Percentiles rank a stretch among this genome's conserved stretches.
Evolutionary conservation across 2,329 filamentous ascomycete genomes (phyloP).

Genomic region (Arthrobotrys pseudoclavata): DNA sequence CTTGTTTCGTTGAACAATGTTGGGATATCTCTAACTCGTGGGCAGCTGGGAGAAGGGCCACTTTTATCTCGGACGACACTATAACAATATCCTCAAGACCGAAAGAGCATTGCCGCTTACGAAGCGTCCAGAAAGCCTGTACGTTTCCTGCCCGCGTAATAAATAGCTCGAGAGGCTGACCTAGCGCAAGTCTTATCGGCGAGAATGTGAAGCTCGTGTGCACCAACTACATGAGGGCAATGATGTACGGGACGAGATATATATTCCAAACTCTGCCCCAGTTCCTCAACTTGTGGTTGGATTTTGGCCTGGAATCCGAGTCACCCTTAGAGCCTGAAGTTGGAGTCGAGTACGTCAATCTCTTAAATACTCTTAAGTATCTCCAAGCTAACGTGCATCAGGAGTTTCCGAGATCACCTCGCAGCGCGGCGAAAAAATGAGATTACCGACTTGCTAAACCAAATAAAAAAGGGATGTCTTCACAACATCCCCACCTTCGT

Average conservation of each 20-base stretch:
- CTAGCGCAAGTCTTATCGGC: constrained; percentile 74
- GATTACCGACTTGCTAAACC: constrained; percentile 77
- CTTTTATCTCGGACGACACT: constrained; percentile 96
- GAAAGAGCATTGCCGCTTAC: constrained; percentile 82
- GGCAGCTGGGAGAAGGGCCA: constrained; percentile 92
- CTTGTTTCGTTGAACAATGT: constrained; percentile 66
- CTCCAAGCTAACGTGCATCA: constrained; percentile 45
- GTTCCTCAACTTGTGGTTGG: constrained; percentile 92
- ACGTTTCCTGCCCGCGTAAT: constrained; percentile 53
- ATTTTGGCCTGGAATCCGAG: constrained; percentile 83
- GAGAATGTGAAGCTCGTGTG: constrained; percentile 90
- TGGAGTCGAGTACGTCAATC: constrained; percentile 67
- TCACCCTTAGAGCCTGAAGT: constrained; percentile 71
- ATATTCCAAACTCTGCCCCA: constrained; percentile 94
- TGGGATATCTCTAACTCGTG: constrained; percentile 55
- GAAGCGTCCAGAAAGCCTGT: constrained; percentile 81
- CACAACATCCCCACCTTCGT: constrained; percentile 74
- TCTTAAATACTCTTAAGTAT: constrained; percentile 9
- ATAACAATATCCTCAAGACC: constrained; percentile 93
- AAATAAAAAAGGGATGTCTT: constrained; percentile 79
- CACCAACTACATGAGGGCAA: constrained; percentile 89
- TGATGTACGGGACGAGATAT: constrained; percentile 92
- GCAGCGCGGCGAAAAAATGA: constrained; percentile 73
- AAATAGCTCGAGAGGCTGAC: constrained; percentile 56
- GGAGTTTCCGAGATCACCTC: constrained; percentile 68